phyloP scores from a whole-genome alignment of 139 green algal genomes.

The Pseudopediastrum boryanum region DNA sequence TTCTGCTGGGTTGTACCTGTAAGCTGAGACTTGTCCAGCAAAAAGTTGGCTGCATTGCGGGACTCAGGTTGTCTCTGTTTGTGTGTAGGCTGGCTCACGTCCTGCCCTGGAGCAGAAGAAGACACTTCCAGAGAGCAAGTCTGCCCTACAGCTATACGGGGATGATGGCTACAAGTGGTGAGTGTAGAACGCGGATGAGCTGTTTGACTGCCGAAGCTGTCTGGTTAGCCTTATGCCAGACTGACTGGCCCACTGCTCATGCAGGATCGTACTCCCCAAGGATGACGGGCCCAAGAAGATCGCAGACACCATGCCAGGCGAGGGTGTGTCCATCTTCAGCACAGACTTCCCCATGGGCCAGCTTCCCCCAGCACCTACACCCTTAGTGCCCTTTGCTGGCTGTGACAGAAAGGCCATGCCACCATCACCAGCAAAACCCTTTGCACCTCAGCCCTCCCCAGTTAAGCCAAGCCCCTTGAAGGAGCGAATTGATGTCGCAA shows the following conservation, averaged over 20 bases:
- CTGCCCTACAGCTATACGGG: too few species aligned
- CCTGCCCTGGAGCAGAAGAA: too few species aligned
- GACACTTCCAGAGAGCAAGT: too few species aligned
- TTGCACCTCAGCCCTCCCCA: slow-evolving; percentile 11
- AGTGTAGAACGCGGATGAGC: not conserved
- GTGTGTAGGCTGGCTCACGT: too few species aligned
- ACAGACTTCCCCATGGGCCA: not conserved
- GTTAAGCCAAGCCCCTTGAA: slow-evolving; percentile 35
- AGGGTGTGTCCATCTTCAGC: not conserved
- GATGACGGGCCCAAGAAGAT: not conserved
- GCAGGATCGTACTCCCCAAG: not conserved
- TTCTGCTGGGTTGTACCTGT: too few species aligned
- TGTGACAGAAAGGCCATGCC: slow-evolving; percentile 24
- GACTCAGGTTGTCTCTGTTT: too few species aligned
- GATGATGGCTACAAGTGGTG: not conserved
- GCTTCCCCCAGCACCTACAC: slow-evolving; percentile 1
- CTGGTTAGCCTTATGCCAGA: not conserved
- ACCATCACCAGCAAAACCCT: slow-evolving; percentile 25
- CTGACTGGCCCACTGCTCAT: not conserved
- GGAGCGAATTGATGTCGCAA: slow-evolving; percentile 37
- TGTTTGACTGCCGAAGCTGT: not conserved
- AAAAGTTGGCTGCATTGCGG: too few species aligned
- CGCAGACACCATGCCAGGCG: slow-evolving; percentile 1
- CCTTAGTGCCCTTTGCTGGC: slow-evolving; percentile 32
- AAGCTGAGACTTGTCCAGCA: too few species aligned